Evolutionary conservation across 352 stramenopile genomes (phyloP).

Genomic region (Phytophthora niederhauseri): DNA sequence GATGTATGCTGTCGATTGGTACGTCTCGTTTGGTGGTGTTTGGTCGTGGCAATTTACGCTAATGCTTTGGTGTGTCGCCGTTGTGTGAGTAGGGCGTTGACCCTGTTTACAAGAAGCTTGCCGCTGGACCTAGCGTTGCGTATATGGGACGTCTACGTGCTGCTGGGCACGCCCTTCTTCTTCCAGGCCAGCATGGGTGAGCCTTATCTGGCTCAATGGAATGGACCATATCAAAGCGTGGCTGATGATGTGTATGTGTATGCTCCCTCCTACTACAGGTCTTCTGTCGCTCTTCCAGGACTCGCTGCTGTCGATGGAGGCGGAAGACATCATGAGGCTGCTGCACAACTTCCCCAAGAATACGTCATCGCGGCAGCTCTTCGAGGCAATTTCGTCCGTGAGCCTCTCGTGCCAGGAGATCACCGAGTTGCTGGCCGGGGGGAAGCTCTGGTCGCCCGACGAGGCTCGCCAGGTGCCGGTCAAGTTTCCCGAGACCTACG

Average conservation of each 20-base stretch:
- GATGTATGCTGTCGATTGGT: constrained; percentile 91
- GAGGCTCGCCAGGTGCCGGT: constrained; percentile 60
- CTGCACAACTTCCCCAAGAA: constrained; percentile 76
- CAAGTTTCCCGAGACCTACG: constrained; percentile 79
- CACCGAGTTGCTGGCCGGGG: constrained; percentile 65
- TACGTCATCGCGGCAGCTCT: constrained; percentile 64
- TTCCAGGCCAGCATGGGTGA: constrained; percentile 88
- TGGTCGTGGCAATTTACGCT: not conserved
- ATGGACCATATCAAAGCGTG: not conserved
- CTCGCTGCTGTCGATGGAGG: constrained; percentile 70
- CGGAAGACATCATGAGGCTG: constrained; percentile 79
- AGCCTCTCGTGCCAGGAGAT: constrained; percentile 78
- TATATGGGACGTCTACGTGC: constrained; percentile 86
- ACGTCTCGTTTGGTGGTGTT: constrained; percentile 11
- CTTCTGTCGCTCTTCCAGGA: constrained; percentile 77
- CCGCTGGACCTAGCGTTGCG: constrained; percentile 75
- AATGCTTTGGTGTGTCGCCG: not conserved
- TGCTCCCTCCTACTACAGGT: constrained; percentile 34
- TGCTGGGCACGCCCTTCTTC: constrained; percentile 83
- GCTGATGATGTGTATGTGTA: constrained; percentile 9
- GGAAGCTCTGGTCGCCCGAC: constrained; percentile 80
- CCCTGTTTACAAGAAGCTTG: constrained; percentile 80
- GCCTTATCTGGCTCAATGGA: not conserved
- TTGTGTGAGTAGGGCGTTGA: constrained; percentile 61
- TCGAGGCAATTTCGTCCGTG: constrained; percentile 67